Conservation (phyloP, 805 yeast species). For the Pachysolen tannophilus region DNA sequence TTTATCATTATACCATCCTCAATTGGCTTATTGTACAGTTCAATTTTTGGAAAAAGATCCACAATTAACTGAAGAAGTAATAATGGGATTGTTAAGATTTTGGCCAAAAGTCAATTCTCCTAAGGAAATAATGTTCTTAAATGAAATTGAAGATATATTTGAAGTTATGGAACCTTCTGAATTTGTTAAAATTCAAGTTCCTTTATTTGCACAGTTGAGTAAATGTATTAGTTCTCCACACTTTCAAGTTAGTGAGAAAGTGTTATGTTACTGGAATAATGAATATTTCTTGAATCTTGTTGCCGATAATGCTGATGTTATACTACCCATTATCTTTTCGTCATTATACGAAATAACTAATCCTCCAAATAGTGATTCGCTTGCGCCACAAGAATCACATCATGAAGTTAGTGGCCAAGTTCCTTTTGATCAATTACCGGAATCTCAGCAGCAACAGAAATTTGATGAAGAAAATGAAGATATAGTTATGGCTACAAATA, state of each 20-base stretch:
- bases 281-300: constrained; percentile 87
- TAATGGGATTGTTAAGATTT: constrained; percentile 83
- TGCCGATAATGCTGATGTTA: constrained; percentile 87
- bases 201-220: constrained; percentile 87
- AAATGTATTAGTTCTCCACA: constrained; percentile 92
- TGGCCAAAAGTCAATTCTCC: constrained; percentile 97
- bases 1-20: constrained; percentile 89
- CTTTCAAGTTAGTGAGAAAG: constrained; percentile 96
- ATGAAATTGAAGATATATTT: constrained; percentile 93
- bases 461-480: constrained; percentile 10
- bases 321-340: constrained; percentile 86
- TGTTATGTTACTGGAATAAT: constrained; percentile 88
- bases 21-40: constrained; percentile 92
- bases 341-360: constrained; percentile 77
- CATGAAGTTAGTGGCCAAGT: constrained; percentile 9
- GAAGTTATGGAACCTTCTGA: constrained; percentile 94
- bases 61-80: constrained; percentile 86
- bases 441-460: too few relatives aligned
- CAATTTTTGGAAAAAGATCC: constrained; percentile 97
- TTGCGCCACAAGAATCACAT: constrained; percentile 18
- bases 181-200: constrained; percentile 85
- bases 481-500: constrained; percentile 5
- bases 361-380: constrained; percentile 24
- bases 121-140: constrained; percentile 91
- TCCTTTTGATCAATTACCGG: constrained; percentile 7